Evolutionary conservation across 1,284 basidiomycete genomes (phyloP).

Genomic region (Cutaneotrichosporon arboriforme): DNA sequence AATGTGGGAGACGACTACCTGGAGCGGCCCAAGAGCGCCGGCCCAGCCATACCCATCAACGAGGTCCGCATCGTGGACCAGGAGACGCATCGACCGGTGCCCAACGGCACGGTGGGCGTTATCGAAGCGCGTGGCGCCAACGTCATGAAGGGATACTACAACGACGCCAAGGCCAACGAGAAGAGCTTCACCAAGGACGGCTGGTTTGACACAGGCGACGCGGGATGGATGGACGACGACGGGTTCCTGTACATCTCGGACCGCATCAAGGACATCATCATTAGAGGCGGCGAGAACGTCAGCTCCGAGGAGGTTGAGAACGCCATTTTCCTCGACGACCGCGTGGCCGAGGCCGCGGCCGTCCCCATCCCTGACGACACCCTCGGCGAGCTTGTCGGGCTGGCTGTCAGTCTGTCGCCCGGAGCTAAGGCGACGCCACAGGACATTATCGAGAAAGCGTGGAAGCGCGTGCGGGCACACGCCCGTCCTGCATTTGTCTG

Average conservation of each 20-base stretch:
- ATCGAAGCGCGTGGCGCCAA: slow-evolving; percentile 35
- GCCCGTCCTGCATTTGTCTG: slow-evolving; percentile 14
- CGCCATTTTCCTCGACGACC: slow-evolving; percentile 33
- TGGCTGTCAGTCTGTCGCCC: slow-evolving; percentile 27
- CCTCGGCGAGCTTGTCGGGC: slow-evolving; percentile 40
- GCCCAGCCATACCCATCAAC: slow-evolving; percentile 26
- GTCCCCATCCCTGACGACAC: slow-evolving; percentile 24
- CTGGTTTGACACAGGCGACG: slow-evolving; percentile 45
- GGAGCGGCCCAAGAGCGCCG: slow-evolving; percentile 12
- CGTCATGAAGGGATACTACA: slow-evolving; percentile 34
- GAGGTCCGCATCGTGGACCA: slow-evolving; percentile 35
- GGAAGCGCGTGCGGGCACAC: slow-evolving; percentile 10
- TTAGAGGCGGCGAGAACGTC: slow-evolving; percentile 42
- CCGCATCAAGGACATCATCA: slow-evolving; percentile 37
- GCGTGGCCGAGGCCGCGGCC: slow-evolving; percentile 35
- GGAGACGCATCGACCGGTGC: slow-evolving; percentile 20
- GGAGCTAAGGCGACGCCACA: slow-evolving; percentile 3
- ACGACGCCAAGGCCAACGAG: slow-evolving; percentile 9
- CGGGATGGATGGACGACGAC: slow-evolving; percentile 31
- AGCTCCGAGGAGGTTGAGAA: slow-evolving; percentile 41
- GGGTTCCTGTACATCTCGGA: slow-evolving; percentile 40
- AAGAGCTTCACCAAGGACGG: slow-evolving; percentile 27
- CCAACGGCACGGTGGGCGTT: slow-evolving; percentile 24
- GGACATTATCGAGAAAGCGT: slow-evolving; percentile 8
- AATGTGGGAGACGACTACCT: slow-evolving; percentile 37